Evolutionary conservation across 805 yeast genomes (phyloP).

Genomic region (Barnettozyma pratensis): DNA sequence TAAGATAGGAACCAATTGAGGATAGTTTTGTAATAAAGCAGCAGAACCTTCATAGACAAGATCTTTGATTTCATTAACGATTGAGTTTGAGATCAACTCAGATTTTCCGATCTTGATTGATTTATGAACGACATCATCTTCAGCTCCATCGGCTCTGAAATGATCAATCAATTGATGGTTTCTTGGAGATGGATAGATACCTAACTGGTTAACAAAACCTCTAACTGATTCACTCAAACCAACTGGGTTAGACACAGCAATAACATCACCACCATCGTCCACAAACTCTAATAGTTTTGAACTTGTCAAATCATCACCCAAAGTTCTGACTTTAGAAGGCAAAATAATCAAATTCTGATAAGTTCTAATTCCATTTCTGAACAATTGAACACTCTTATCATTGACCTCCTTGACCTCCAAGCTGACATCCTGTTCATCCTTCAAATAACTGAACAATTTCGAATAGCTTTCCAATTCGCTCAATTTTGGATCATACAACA

Average conservation of each 20-base stretch:
- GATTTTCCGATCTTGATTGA: slow-evolving; percentile 7
- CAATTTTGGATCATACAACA: slow-evolving; percentile 16
- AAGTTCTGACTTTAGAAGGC: slow-evolving; percentile 48
- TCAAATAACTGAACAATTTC: slow-evolving; percentile 6
- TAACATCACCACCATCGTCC: slow-evolving; percentile 65
- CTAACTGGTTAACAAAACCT: slow-evolving; percentile 69
- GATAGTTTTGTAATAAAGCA: slow-evolving; percentile 66
- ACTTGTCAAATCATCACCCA: slow-evolving; percentile 37
- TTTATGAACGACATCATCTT: slow-evolving; percentile 16
- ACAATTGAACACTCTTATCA: slow-evolving; percentile 26
- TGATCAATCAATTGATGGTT: slow-evolving; percentile 61
- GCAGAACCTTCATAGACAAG: slow-evolving; percentile 50
- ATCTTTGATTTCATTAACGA: slow-evolving; percentile 12
- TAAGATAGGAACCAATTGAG: slow-evolving; percentile 64
- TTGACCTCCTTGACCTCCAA: slow-evolving; percentile 26
- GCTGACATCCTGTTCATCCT: slow-evolving; percentile 28
- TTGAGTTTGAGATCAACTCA: slow-evolving; percentile 3
- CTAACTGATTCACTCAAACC: slow-evolving; percentile 59
- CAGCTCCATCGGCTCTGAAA: slow-evolving; percentile 36
- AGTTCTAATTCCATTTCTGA: slow-evolving; percentile 37
- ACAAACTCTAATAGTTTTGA: slow-evolving; percentile 54
- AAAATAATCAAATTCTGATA: slow-evolving; percentile 56
- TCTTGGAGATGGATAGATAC: slow-evolving; percentile 79
- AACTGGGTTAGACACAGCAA: slow-evolving; percentile 51
- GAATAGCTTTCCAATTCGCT: slow-evolving; percentile 22